Percentiles rank a stretch among this genome's conserved stretches.
Evolutionary conservation across 495 filamentous ascomycete species (phyloP).

Genomic region (Talaromyces proteolyticus): DNA sequence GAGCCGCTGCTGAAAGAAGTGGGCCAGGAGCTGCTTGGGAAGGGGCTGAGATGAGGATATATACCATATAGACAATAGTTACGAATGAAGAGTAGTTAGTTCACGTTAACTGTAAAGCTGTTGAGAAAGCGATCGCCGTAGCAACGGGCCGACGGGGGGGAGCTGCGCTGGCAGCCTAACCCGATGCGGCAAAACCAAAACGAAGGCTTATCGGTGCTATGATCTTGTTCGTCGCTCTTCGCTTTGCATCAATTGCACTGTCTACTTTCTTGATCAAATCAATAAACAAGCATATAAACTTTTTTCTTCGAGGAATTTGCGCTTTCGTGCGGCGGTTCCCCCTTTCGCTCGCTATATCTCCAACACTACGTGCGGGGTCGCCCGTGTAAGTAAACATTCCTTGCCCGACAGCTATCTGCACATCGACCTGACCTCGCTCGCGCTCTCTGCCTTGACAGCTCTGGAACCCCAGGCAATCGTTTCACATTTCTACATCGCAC

Average conservation of each 20-base stretch:
- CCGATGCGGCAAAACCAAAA: constrained; percentile 7
- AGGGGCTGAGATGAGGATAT: constrained; percentile 19
- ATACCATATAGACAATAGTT: not conserved
- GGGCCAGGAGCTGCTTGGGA: constrained; percentile 38
- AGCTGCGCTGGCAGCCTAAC: not conserved
- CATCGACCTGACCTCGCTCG: no score
- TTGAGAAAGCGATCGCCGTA: constrained; percentile 1
- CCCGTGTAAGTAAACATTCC: not conserved
- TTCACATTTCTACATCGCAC: no score
- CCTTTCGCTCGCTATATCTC: no score
- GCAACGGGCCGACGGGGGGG: not conserved
- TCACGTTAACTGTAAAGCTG: not conserved
- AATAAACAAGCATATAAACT: not conserved
- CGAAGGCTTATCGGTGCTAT: not conserved
- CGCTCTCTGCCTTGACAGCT: not conserved
- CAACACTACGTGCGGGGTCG: not conserved
- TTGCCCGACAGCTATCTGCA: not conserved
- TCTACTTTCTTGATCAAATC: not conserved
- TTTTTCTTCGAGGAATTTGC: no score
- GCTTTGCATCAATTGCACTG: no score
- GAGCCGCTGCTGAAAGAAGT: constrained; percentile 58
- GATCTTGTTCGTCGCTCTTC: no score
- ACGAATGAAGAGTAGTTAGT: not conserved
- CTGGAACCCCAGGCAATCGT: not conserved
- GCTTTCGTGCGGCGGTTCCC: no score